Percentiles rank a stretch among this genome's conserved stretches.
Conservation (phyloP, 73 alveolate genomes). For the Paramecium sexaurelia region DNA sequence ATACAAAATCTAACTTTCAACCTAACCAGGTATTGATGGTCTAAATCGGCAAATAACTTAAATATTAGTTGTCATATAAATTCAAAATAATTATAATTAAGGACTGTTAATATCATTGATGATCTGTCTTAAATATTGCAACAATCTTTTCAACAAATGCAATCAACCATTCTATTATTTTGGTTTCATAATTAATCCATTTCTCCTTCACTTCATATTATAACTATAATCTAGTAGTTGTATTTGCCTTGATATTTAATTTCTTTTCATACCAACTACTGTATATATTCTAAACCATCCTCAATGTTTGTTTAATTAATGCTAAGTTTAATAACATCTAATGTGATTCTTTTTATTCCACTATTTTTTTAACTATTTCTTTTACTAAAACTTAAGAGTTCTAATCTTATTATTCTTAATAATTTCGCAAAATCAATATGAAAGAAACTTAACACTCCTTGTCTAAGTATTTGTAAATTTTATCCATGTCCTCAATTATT, state of each 20-base stretch:
- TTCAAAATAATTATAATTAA: not conserved
- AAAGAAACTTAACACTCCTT: not conserved
- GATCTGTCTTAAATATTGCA: not conserved
- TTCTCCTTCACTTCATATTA: not conserved
- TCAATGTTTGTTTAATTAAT: not conserved
- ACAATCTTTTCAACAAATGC: not conserved
- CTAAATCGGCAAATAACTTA: slow-evolving; percentile 90
- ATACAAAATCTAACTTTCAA: slow-evolving; percentile 48
- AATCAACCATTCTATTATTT: not conserved
- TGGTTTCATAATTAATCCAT: not conserved
- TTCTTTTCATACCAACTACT: not conserved
- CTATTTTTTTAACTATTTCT: not conserved
- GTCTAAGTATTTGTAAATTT: not conserved
- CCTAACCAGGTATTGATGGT: slow-evolving; percentile 82
- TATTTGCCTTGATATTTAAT: not conserved
- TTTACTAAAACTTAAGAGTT: not conserved
- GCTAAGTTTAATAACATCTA: not conserved
- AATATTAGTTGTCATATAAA: not conserved
- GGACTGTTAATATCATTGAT: not conserved
- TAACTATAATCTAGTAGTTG: not conserved
- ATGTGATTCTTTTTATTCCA: not conserved
- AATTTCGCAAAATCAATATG: not conserved
- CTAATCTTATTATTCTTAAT: not conserved
- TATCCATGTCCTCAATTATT: slow-evolving; percentile 21
- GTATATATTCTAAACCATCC: slow-evolving; percentile 15